Conservation (phyloP, 225 moss, liverwort and hornwort genomes). For the Thuidium tamariscinum region DNA sequence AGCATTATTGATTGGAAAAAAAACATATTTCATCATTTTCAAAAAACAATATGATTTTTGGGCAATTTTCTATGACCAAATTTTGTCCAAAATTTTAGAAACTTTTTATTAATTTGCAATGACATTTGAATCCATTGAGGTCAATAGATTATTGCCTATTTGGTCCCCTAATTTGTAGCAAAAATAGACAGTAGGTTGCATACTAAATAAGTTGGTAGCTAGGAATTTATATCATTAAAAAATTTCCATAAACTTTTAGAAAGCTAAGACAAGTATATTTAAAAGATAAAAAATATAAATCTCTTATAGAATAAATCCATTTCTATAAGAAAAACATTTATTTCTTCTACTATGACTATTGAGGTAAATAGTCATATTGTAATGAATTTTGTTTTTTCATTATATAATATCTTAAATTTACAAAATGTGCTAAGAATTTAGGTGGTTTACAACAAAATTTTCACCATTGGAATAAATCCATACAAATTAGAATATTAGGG, state of each 20-base stretch:
- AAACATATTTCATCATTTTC: background rate
- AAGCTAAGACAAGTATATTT: background rate
- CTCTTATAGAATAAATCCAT: accelerated
- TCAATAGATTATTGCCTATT: background rate
- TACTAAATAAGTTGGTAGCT: background rate
- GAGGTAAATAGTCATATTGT: too few relatives aligned
- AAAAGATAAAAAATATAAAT: background rate
- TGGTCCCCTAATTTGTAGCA: accelerated
- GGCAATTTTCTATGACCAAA: background rate
- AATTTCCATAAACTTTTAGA: background rate
- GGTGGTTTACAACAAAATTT: background rate
- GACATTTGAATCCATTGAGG: accelerated
- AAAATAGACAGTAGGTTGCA: accelerated
- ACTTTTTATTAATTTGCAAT: background rate
- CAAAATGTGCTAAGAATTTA: background rate
- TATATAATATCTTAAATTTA: background rate
- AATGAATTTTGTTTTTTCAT: accelerated
- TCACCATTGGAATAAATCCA: too few relatives aligned
- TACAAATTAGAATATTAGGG: background rate
- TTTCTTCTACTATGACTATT: too few relatives aligned
- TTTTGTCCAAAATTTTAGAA: background rate
- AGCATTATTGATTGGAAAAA: background rate
- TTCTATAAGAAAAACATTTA: background rate
- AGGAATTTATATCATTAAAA: background rate
- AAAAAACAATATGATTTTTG: background rate